Evolutionary conservation across 208 protist genomes (phyloP).

Genomic region (Zelonia costaricensis): DNA sequence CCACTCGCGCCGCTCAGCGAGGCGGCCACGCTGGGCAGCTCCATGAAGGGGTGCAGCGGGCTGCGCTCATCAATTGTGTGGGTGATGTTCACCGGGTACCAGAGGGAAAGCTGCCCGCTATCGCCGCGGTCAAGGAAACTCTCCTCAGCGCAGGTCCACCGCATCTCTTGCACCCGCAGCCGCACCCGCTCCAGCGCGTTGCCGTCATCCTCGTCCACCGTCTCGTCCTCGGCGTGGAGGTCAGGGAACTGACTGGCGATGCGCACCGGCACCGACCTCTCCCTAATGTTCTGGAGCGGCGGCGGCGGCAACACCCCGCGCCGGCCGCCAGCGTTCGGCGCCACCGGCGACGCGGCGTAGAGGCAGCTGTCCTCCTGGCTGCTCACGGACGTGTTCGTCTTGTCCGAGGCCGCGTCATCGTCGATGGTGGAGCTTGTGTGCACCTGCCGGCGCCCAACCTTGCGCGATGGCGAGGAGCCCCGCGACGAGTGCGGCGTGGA

Average conservation of each 20-base stretch:
- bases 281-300: background rate
- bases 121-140: constrained; percentile 39
- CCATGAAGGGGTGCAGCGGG: constrained; percentile 71
- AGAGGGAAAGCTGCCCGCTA: constrained; percentile 64
- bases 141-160: constrained; percentile 77
- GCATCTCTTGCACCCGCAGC: constrained; percentile 65
- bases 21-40: constrained; percentile 30
- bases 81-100: constrained; percentile 76
- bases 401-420: constrained; percentile 7
- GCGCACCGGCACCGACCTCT: background rate
- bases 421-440: background rate
- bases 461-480: background rate
- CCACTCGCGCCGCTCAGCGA: constrained; percentile 12
- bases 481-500: constrained; percentile 2
- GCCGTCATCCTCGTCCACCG: constrained; percentile 9
- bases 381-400: constrained; percentile 18
- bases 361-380: constrained; percentile 13
- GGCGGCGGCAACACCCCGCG: background rate
- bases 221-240: background rate
- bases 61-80: constrained; percentile 78
- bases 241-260: background rate
- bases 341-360: background rate
- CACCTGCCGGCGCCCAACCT: too few relatives aligned
- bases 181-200: constrained; percentile 45
- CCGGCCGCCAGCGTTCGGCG: background rate